Percentiles rank a stretch among this genome's conserved stretches.
phyloP scores from a whole-genome alignment of 73 alveolate species.

The Paraurostyla sp. region DNA sequence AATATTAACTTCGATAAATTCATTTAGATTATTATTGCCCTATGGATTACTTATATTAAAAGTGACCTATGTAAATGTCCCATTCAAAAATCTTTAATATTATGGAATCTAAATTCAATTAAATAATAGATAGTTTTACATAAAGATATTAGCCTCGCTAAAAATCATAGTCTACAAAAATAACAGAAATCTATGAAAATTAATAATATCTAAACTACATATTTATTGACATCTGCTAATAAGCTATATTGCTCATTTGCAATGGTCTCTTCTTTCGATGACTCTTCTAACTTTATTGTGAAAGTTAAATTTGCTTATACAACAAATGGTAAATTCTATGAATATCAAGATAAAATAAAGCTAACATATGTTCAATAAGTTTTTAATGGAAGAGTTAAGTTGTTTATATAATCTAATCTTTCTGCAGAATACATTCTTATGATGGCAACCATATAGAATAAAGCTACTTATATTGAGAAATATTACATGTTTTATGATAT shows the following conservation, averaged over 20 bases:
- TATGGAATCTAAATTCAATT: not conserved
- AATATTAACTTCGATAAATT: not conserved
- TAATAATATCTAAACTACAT: not conserved
- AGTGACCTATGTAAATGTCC: not conserved
- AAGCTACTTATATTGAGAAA: too few species aligned
- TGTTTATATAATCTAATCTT: too few species aligned
- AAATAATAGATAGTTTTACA: not conserved
- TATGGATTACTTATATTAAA: not conserved
- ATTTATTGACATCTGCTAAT: not conserved
- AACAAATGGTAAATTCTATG: slow-evolving; percentile 21
- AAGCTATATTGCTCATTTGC: not conserved
- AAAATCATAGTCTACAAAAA: not conserved
- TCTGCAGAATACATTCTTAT: too few species aligned
- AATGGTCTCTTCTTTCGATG: not conserved
- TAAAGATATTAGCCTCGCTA: not conserved
- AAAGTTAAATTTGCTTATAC: not conserved
- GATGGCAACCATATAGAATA: too few species aligned
- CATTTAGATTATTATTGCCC: not conserved
- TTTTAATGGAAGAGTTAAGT: not conserved
- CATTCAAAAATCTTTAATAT: not conserved
- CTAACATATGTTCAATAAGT: not conserved
- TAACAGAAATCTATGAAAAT: not conserved
- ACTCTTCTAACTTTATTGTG: not conserved
- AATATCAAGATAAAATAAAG: too few species aligned
- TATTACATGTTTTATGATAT: too few species aligned